Base-by-base conservation (phyloP, 2,329 filamentous ascomycete genomes). In the Pseudogymnoascus sp. region DNA sequence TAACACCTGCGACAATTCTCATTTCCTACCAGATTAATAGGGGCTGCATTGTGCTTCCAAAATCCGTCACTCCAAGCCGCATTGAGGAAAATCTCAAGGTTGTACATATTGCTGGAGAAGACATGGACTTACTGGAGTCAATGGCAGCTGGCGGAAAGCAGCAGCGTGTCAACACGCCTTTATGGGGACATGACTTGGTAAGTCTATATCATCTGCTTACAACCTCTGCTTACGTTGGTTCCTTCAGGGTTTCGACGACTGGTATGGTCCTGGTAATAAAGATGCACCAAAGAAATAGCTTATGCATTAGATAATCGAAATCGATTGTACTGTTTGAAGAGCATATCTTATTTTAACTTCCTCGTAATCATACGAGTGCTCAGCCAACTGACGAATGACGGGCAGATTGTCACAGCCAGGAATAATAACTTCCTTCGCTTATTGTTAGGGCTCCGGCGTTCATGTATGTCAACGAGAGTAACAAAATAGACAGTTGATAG, bases 11-110 rank as follows among this genome's bases (percentile, higher is more conserved):
- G 0, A 75, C 78, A 61, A 68, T 82, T 8, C 71, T 82, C 6
- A 75, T 82, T 61, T 76, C 75, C 34, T 82, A 79, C 77, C 76
- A 74, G 5, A 72, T 82, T 8, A 75, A 80, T 66, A 72, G 78
- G 13, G 79, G 79, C 1, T 78, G 75, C 1, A 72, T 78, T 6
- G 79, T 80, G 6, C 67, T 82, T 30, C 77, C 79, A n/a, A 82
- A 82, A 71, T 77, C 74, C 37, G 78, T 81, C 2, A 82, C 77
- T 0, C 74, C 77, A 1, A 73, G 73, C 13, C 73, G 79, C 26
- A 80, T 82, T 55, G 71, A 73, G 61, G 72, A 72, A 30, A 81
- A 81, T 60, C 60, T 61, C 61, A 26, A 59, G 6, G 58, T 64
- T 55, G 23, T 33, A 6, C 60, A 61, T 37, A 57, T 65, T 12